Base-by-base conservation (phyloP, 495 filamentous ascomycete species). In the Penicillium chermesinum region DNA sequence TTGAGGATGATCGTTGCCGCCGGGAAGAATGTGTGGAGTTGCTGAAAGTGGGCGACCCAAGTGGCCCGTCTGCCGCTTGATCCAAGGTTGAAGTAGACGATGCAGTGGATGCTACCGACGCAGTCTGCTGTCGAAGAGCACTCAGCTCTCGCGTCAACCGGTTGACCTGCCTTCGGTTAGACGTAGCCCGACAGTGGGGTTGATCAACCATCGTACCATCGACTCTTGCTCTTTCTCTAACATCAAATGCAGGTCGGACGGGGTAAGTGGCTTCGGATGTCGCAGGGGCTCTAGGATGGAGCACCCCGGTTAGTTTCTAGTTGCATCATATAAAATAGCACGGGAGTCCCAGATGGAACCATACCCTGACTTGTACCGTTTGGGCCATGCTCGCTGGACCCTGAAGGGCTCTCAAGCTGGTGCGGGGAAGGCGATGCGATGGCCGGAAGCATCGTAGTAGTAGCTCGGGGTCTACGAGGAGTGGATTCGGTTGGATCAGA, bases 221-320 rank as follows among this genome's bases (percentile, higher is more conserved):
- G 88, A 85, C 64, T 96, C 91, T 59, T 96, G 91, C 58, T 95
- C 91, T 59, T 91, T 89, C 69, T 96, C 91, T 32, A 95, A 74
- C 64, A 91, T 80, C 52, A 85, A 68, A 67, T 95, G 89, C 33
- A 96, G 72, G 60, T 95, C 91, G 1, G 87, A 87, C 8, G 89
- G 84, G 0, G 91, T 95, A 50, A 95, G 64, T 0, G 89, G 91
- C 39, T 87, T 78, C 0, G 90, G 89, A 54, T 91, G 89, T 55
- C 91, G 82, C 52, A 89, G 48, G 50, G 79, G 89, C 15, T 77
- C 89, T 66, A 41, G 10, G 1, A 9, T 19, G n/a, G 21, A 34
- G 15, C 44, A 12, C 7, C 16, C 20, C 5, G 9, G 20, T 46
- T 46, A 37, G 18, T 22, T 16, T 15, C 19, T 16, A 4, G n/a